Evolutionary conservation across 768 basidiomycete genomes (phyloP).

Genomic region (Hypholoma fasciculare): DNA sequence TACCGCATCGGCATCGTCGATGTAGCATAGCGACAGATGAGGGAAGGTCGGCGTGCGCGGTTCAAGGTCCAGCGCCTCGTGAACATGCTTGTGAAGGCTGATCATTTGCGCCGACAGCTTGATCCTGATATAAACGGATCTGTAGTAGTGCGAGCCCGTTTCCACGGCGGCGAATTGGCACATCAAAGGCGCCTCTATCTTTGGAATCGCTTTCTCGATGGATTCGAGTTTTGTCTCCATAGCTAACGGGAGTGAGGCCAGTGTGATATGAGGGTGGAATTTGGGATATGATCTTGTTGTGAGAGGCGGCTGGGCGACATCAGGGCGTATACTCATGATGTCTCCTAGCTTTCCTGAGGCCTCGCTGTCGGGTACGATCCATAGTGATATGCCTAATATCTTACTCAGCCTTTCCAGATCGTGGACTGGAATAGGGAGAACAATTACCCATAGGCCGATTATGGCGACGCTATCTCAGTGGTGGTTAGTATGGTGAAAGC

Average conservation of each 20-base stretch:
- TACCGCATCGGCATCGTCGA: conserved; percentile 61
- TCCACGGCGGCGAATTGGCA: conserved; percentile 55
- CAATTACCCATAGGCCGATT: conserved; percentile 4
- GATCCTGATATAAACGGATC: conserved; percentile 65
- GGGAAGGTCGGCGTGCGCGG: conserved; percentile 60
- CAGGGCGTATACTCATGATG: conserved; percentile 43
- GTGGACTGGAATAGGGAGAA: not conserved
- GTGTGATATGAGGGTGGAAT: conserved; percentile 73
- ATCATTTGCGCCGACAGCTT: conserved; percentile 43
- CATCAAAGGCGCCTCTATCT: conserved; percentile 29
- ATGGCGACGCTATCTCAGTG: not conserved
- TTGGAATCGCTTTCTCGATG: conserved; percentile 18
- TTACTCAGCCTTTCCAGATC: not conserved
- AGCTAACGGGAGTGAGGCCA: conserved; percentile 42
- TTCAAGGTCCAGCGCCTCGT: conserved; percentile 34
- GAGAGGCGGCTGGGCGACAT: conserved; percentile 9
- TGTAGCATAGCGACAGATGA: conserved; percentile 76
- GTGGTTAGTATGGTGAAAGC: no score
- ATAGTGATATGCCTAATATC: conserved; percentile 56
- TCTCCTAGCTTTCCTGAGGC: conserved; percentile 44
- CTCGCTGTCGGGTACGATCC: conserved; percentile 62
- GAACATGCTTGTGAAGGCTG: conserved; percentile 49
- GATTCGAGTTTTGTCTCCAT: conserved; percentile 24
- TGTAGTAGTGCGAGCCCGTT: conserved; percentile 64
- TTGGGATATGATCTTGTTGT: conserved; percentile 50